Evolutionary conservation across 768 basidiomycete species (phyloP).

Genomic region (Heimioporus sp.): DNA sequence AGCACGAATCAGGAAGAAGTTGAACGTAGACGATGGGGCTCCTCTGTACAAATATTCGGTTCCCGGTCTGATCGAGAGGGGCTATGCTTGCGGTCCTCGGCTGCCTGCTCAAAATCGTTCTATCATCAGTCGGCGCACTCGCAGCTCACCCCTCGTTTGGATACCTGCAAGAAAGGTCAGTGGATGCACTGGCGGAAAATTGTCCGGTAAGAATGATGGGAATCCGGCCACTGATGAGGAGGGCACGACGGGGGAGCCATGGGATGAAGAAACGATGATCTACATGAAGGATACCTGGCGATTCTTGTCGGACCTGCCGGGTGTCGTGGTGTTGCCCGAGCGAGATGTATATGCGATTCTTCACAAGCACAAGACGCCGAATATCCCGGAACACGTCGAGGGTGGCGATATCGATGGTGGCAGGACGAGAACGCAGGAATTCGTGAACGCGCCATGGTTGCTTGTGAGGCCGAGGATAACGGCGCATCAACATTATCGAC

Average conservation of each 20-base stretch:
- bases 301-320: neutral
- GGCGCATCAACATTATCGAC: neutral
- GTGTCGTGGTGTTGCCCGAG: neutral
- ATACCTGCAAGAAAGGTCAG: neutral
- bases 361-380: neutral
- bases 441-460: neutral
- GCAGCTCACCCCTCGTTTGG: neutral
- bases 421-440: neutral
- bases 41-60: neutral
- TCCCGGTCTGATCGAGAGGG: neutral
- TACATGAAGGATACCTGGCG: neutral
- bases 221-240: neutral
- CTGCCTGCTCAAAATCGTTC: neutral
- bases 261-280: neutral
- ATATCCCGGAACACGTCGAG: neutral
- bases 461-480: neutral
- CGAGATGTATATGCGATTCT: neutral
- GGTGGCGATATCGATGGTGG: neutral
- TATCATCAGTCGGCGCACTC: neutral
- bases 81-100: neutral
- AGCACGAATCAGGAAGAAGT: neutral
- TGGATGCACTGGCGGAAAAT: too few species aligned
- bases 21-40: too few species aligned
- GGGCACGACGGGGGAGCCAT: neutral
- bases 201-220: neutral